Evolutionary conservation across 2,329 filamentous ascomycete species (phyloP).

Genomic region (Nemania sp.): DNA sequence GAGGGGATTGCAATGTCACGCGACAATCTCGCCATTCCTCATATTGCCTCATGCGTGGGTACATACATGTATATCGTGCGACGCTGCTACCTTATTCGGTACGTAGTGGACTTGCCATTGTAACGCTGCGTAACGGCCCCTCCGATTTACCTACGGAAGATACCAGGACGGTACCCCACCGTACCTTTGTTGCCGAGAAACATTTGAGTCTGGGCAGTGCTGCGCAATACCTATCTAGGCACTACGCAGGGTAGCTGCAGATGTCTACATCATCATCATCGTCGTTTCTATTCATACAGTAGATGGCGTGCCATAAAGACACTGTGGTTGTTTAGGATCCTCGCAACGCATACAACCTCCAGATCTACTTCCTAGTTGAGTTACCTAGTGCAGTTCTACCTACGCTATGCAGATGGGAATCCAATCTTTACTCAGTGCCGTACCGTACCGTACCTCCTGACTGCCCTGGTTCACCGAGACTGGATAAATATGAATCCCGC

Average conservation of each 20-base stretch:
- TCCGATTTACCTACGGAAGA: background rate
- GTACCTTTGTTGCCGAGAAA: too few relatives aligned
- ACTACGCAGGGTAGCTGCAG: background rate
- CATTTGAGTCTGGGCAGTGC: too few relatives aligned
- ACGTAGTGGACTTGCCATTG: background rate
- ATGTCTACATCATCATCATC: background rate
- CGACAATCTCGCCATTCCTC: conserved; percentile 28
- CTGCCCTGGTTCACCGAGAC: conserved; percentile 3
- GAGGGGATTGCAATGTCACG: conserved; percentile 24
- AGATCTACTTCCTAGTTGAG: too few relatives aligned
- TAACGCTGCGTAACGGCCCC: background rate
- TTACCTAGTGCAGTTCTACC: background rate
- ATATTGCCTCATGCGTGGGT: conserved; percentile 16
- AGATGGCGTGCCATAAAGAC: conserved; percentile 1
- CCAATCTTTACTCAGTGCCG: too few relatives aligned
- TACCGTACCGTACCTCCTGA: background rate
- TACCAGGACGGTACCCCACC: conserved; percentile 7
- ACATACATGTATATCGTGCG: conserved; percentile 17
- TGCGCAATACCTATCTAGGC: too few relatives aligned
- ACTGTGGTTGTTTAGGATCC: conserved; percentile 8
- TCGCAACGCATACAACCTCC: background rate
- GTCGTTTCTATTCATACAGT: conserved; percentile 21
- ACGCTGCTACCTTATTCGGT: conserved; percentile 7
- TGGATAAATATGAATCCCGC: conserved; percentile 17
- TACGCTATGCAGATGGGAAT: too few relatives aligned